Base-by-base conservation (phyloP, 2,329 filamentous ascomycete species). In the Monilinia vaccinii-corymbosi region DNA sequence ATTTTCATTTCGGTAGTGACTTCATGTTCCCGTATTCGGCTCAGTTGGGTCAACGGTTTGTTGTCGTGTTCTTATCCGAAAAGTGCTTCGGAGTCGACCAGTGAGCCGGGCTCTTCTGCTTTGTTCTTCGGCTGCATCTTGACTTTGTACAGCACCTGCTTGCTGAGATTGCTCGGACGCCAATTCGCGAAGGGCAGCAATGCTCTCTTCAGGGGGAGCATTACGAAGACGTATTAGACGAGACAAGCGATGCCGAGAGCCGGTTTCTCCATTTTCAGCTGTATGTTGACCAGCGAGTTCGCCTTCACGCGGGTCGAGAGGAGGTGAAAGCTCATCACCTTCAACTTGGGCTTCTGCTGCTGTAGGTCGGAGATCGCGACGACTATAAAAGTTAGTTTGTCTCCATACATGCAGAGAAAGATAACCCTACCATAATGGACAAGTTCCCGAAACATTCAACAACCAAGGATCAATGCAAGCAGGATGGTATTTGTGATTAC, bases 381-480 rank as follows among this genome's bases (percentile, higher is more conserved):
- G 73, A 58, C 73, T 74, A 50, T 59, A 49, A 64, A 60, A 45
- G 42, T 64, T 62, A 67, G 58, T 53, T 34, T 45, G 18, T 61
- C 49, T 21, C 40, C 7, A 57, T n/a, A 50, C 40, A 48, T 36
- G 23, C 10, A 21, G 28, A 2, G 23, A 25, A 38, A 18, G 34
- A 38, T 18, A 10, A 18, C 75, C 82, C 76, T 76, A 87, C 85
- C 85, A 88, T 61, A 88, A 71, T 21, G 85, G 85, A 71, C 85
- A 88, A 34, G 85, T 88, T 61, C 85, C 85, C 13, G 84, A 86
- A 13, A 88, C 81, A 60, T 88, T 86, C 62, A 88, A 75, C 47
- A 88, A 75, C 85, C 85, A 88, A 4, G 85, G 85, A 66, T 88
- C 85, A 60, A 88, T 80, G 66, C 85, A 88, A 49, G 77, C 76